These are phyloP conservation scores for Aspergillus novofumigatus DNA, from an alignment of 2,329 filamentous ascomycete species.

Conservation along the genomic window DNA sequence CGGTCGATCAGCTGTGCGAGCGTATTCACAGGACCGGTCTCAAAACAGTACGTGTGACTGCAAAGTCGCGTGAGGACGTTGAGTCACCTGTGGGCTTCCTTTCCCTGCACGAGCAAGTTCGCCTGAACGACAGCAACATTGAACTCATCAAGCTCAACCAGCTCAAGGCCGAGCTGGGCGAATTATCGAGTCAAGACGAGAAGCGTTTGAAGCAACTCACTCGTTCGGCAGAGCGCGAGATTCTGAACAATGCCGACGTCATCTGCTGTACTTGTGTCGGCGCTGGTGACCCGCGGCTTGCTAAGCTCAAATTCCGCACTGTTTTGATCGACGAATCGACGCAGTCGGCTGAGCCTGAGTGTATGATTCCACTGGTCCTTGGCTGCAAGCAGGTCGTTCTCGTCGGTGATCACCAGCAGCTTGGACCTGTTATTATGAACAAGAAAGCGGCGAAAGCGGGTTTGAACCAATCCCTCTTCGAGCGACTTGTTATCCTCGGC, in stretches of 20 bases:
- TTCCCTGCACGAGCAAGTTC: constrained; percentile 92
- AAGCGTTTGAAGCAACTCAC: constrained; percentile 98
- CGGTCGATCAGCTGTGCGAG: constrained; percentile 96
- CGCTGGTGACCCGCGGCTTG: constrained; percentile 87
- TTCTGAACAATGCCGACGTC: constrained; percentile 90
- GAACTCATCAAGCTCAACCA: constrained; percentile 90
- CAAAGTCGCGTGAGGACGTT: constrained; percentile 96
- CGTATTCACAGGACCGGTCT: constrained; percentile 90
- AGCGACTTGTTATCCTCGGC: constrained; percentile 88
- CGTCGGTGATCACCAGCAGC: constrained; percentile 95
- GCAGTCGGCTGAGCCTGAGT: constrained; percentile 95
- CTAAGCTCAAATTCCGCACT: constrained; percentile 97
- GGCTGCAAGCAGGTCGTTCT: constrained; percentile 99
- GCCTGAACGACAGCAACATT: constrained; percentile 93
- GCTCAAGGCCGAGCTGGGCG: constrained; percentile 85
- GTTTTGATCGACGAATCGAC: constrained; percentile 98
- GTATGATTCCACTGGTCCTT: constrained; percentile 95
- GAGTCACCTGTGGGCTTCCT: constrained; percentile 97
- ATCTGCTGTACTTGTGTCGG: constrained; percentile 99
- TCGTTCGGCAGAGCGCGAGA: constrained; percentile 88
- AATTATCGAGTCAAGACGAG: constrained; percentile 91
- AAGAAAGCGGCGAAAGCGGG: constrained; percentile 99
- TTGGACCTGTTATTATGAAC: constrained; percentile 99
- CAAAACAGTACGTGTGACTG: constrained; percentile 96
- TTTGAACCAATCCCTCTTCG: constrained; percentile 96